Evolutionary conservation across 2,329 filamentous ascomycete genomes (phyloP).

Genomic region (Calcarisporium arbuscula): DNA sequence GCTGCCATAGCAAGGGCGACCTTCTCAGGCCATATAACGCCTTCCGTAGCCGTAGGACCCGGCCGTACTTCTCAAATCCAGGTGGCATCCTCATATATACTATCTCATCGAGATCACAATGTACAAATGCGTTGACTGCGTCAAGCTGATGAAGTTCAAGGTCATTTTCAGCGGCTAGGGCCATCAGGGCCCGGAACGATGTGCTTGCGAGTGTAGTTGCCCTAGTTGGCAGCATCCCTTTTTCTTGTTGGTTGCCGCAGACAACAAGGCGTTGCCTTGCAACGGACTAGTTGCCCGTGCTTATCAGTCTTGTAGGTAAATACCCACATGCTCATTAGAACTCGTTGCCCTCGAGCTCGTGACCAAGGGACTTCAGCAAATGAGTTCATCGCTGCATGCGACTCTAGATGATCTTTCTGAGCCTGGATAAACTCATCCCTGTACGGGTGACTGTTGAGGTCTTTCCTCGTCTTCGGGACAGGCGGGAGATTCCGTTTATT

Average conservation of each 20-base stretch:
- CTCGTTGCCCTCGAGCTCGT: background rate
- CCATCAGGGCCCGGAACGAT: background rate
- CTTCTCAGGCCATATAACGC: background rate
- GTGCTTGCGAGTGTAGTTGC: background rate
- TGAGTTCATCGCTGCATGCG: background rate
- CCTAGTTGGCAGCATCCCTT: background rate
- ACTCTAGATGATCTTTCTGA: background rate
- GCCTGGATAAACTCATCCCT: background rate
- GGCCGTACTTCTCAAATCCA: background rate
- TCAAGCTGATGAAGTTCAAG: background rate
- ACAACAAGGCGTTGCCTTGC: conserved; percentile 2
- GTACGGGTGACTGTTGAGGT: background rate
- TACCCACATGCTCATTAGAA: background rate
- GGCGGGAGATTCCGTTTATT: too few relatives aligned
- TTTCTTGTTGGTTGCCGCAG: background rate
- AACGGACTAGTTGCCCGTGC: background rate
- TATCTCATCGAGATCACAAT: background rate
- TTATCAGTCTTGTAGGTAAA: too few relatives aligned
- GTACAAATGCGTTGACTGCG: background rate
- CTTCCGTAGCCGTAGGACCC: background rate
- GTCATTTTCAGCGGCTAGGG: background rate
- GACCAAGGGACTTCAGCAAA: background rate
- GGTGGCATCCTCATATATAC: conserved; percentile 1
- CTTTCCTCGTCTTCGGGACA: background rate
- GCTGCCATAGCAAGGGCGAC: background rate